A percentile compares a stretch with the other conserved stretches of the same genome.
Evolutionary conservation across 805 yeast genomes (phyloP).

Genomic region (Starmerella roubikii): DNA sequence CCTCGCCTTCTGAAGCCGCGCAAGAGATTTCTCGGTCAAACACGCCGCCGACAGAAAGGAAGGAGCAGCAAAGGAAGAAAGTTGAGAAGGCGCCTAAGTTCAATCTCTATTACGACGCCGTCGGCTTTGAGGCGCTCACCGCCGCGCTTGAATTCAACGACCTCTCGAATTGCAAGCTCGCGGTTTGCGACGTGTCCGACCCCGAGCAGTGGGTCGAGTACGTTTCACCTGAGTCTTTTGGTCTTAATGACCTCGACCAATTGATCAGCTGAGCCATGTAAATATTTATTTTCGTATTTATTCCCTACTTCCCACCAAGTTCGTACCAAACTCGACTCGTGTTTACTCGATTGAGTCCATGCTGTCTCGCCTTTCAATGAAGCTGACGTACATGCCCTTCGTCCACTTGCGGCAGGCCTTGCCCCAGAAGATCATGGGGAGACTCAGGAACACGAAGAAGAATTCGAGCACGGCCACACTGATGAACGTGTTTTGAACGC

Average conservation of each 20-base stretch:
- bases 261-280: conserved; percentile 15
- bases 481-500: conserved; percentile 43
- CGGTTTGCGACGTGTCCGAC: too few species aligned
- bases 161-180: too few species aligned
- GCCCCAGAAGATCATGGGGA: conserved; percentile 32
- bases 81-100: conserved; percentile 2
- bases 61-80: background rate
- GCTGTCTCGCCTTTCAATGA: conserved; percentile 22
- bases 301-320: background rate
- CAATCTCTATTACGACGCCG: conserved; percentile 23
- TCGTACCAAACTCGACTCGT: too few species aligned
- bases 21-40: background rate
- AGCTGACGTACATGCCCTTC: conserved; percentile 19
- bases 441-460: conserved; percentile 32
- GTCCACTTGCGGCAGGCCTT: conserved; percentile 25
- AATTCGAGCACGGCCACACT: conserved; percentile 38
- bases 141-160: conserved; percentile 10
- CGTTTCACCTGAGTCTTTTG: conserved; percentile 20
- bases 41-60: background rate
- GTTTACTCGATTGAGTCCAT: conserved; percentile 2
- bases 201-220: conserved; percentile 12
- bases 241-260: conserved; percentile 22
- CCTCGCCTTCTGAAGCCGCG: background rate
- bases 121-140: conserved; percentile 14
- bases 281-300: too few species aligned